These are phyloP conservation scores for Penicillium sp. DNA, from an alignment of 2,329 filamentous ascomycete genomes.

Conservation along the genomic window DNA sequence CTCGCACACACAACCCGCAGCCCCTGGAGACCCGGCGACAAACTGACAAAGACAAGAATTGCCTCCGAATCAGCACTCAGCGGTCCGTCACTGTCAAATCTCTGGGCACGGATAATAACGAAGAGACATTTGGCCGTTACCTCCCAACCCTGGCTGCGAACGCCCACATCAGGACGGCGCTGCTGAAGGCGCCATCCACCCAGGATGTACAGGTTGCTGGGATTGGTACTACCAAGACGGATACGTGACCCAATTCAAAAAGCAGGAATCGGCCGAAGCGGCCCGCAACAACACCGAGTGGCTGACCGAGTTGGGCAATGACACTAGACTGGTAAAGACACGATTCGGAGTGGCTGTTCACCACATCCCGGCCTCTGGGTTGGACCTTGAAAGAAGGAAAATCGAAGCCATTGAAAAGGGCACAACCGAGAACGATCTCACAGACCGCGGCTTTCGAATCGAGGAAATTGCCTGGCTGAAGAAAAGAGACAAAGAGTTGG, in stretches of 20 bases:
- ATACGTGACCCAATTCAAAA: constrained; percentile 9
- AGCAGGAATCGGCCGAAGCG: neutral
- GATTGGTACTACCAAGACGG: neutral
- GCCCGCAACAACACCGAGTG: constrained; percentile 13
- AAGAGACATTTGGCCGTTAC: neutral
- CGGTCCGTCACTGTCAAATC: neutral
- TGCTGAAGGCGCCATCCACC: constrained; percentile 1
- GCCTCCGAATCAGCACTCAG: constrained; percentile 2
- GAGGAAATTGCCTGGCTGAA: neutral
- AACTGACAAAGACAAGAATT: constrained; percentile 7
- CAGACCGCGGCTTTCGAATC: neutral
- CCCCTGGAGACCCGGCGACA: neutral
- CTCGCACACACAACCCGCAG: neutral
- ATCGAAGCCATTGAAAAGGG: neutral
- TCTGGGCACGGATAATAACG: neutral
- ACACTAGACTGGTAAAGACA: constrained; percentile 9
- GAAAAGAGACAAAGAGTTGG: neutral
- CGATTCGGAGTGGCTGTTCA: neutral
- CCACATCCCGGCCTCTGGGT: neutral
- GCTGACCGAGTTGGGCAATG: constrained; percentile 10
- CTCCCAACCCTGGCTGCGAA: neutral
- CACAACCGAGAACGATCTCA: neutral
- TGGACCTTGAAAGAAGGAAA: neutral
- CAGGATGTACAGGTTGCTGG: constrained; percentile 5
- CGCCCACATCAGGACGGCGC: constrained; percentile 1